phyloP scores from a whole-genome alignment of 2,329 filamentous ascomycete species.

The Bisporella sp. region DNA sequence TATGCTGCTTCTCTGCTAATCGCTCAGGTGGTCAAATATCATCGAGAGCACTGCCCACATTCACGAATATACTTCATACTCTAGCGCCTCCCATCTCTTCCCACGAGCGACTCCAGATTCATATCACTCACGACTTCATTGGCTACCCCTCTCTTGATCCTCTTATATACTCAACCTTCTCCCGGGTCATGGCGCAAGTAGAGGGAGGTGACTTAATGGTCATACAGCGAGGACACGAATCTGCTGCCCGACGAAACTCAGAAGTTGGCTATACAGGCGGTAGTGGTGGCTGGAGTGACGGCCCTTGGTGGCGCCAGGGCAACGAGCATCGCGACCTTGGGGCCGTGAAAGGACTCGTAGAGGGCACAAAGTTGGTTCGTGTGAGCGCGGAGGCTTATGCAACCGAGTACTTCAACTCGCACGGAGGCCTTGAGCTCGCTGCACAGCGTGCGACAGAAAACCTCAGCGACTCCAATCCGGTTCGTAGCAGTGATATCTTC shows the following conservation, averaged over 20 bases:
- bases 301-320: conserved; percentile 87
- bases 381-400: conserved; percentile 86
- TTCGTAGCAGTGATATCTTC: conserved; percentile 91
- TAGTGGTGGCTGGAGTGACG: conserved; percentile 75
- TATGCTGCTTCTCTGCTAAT: conserved; percentile 7
- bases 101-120: conserved; percentile 93
- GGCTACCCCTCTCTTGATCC: conserved; percentile 93
- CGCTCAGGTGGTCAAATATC: conserved; percentile 73
- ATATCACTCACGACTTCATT: conserved; percentile 92
- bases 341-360: conserved; percentile 69
- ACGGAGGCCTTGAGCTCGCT: conserved; percentile 74
- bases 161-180: conserved; percentile 85
- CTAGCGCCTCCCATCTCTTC: conserved; percentile 94
- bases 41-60: conserved; percentile 83
- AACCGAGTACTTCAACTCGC: conserved; percentile 70
- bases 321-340: conserved; percentile 68
- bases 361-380: conserved; percentile 85
- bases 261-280: conserved; percentile 50
- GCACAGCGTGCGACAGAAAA: conserved; percentile 73
- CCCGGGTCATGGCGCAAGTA: conserved; percentile 96
- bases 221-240: conserved; percentile 87
- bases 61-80: conserved; percentile 90
- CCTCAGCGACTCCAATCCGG: conserved; percentile 78
- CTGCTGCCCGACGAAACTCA: conserved; percentile 58
- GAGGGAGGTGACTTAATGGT: conserved; percentile 94